These are phyloP conservation scores for Cucurbita moschata DNA, from an alignment of 306 rosid genomes.

Conservation along the genomic window DNA sequence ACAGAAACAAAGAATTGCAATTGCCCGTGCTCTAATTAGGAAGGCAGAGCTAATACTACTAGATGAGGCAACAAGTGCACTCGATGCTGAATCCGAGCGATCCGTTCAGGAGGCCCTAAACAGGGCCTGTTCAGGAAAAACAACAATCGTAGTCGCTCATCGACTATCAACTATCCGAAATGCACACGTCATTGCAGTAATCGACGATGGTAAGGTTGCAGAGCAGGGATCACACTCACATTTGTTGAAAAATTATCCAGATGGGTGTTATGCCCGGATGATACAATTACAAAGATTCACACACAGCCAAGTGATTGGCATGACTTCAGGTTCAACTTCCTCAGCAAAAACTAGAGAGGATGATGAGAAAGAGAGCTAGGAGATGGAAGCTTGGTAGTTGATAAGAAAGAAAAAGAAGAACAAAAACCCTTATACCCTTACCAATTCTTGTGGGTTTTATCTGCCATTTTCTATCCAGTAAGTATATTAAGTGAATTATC, in stretches of 20 bases:
- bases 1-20: conserved; percentile 85
- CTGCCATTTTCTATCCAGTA: conserved; percentile 21
- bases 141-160: conserved; percentile 91
- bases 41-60: conserved; percentile 88
- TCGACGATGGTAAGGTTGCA: conserved; percentile 94
- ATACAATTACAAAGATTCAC: conserved; percentile 85
- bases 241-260: conserved; percentile 66
- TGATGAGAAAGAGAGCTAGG: conserved; percentile 44
- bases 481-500: conserved; percentile 45
- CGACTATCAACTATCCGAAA: conserved; percentile 73
- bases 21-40: conserved; percentile 79
- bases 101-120: conserved; percentile 94
- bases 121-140: conserved; percentile 70
- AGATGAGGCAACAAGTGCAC: conserved; percentile 97
- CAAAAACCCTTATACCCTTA: conserved; percentile 31
- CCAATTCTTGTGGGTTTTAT: conserved; percentile 21
- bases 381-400: background rate
- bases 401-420: conserved; percentile 16
- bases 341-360: conserved; percentile 54
- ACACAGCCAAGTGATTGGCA: conserved; percentile 62
- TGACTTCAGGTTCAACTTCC: conserved; percentile 81
- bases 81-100: conserved; percentile 90
- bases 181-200: conserved; percentile 76
- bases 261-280: conserved; percentile 87
- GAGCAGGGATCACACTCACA: conserved; percentile 99